A percentile compares a stretch with the other conserved stretches of the same genome.
These are phyloP conservation scores for Discostella pseudostelligera DNA, from an alignment of 108 stramenopile genomes.

Conservation along the genomic window DNA sequence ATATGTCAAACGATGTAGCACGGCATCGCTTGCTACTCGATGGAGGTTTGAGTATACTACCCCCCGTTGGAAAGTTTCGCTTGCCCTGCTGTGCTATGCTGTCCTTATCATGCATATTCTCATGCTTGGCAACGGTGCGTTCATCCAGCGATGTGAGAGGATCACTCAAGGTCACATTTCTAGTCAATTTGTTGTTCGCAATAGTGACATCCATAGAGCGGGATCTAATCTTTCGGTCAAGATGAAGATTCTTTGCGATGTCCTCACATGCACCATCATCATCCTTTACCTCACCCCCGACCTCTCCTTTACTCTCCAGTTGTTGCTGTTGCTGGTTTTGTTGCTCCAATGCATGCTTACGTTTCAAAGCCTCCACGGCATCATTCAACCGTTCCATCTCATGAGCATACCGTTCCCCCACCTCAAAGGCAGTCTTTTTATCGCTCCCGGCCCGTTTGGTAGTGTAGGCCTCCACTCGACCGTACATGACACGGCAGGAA, in stretches of 20 bases:
- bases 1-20: constrained; percentile 41
- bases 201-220: constrained; percentile 31
- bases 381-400: constrained; percentile 55
- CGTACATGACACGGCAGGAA: constrained; percentile 75
- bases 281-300: background rate
- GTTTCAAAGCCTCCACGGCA: constrained; percentile 42
- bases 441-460: constrained; percentile 83
- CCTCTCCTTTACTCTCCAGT: background rate
- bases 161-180: background rate
- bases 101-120: background rate
- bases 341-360: constrained; percentile 17
- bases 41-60: constrained; percentile 34
- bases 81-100: constrained; percentile 7
- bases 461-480: constrained; percentile 81
- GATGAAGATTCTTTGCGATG: background rate
- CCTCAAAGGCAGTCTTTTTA: constrained; percentile 78
- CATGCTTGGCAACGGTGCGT: background rate
- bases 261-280: background rate
- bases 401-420: constrained; percentile 73
- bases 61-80: constrained; percentile 21
- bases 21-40: constrained; percentile 39
- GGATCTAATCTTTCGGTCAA: constrained; percentile 19
- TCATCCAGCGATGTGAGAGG: constrained; percentile 1
- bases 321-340: too few species aligned
- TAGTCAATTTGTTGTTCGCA: background rate